phyloP scores from a whole-genome alignment of 208 protist genomes.

The Balamuthia mandrillaris region DNA sequence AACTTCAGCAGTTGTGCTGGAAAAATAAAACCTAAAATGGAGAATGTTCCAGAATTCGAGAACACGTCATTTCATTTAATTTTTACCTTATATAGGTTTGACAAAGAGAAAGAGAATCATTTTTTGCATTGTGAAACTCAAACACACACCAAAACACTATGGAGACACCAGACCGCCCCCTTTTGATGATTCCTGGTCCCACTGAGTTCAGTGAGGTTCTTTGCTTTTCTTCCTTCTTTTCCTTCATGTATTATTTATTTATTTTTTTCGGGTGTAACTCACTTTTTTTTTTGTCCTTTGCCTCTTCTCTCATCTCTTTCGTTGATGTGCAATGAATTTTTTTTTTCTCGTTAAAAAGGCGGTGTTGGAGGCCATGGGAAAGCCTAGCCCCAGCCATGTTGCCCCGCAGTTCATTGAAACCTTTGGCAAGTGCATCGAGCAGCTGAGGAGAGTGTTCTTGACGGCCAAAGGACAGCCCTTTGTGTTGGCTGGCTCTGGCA shows the following conservation, averaged over 20 bases:
- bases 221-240: neutral
- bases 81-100: too few species aligned
- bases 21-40: too few species aligned
- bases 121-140: neutral
- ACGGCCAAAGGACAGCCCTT: constrained; percentile 35
- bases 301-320: neutral
- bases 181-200: constrained; percentile 48
- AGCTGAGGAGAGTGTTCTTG: constrained; percentile 29
- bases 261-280: too few species aligned
- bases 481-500: constrained; percentile 36
- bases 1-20: too few species aligned
- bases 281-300: neutral
- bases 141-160: too few species aligned
- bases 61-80: too few species aligned
- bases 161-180: neutral
- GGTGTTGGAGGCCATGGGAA: constrained; percentile 2
- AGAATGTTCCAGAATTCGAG: too few species aligned
- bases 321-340: neutral
- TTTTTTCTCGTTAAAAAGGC: neutral
- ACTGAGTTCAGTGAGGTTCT: constrained; percentile 36
- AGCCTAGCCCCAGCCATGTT: constrained; percentile 30
- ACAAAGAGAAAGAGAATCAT: neutral
- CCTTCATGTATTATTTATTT: neutral
- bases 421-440: constrained; percentile 30
- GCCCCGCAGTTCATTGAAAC: constrained; percentile 22